Base-by-base conservation (phyloP, 2,329 filamentous ascomycete species). In the Colletotrichum neosansevieriae region DNA sequence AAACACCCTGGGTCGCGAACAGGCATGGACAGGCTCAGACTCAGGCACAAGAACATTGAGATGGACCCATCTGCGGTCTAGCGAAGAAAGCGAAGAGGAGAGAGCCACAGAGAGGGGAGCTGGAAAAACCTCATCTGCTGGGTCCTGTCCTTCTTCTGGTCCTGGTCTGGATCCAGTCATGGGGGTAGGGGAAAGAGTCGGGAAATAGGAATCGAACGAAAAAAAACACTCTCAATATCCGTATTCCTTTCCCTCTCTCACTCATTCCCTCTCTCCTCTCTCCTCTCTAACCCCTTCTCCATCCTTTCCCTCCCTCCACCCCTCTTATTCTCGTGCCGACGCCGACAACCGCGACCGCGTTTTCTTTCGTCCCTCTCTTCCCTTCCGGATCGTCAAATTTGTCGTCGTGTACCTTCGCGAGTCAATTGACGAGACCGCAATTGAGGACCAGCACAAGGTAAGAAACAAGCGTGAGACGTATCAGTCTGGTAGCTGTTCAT, bases 321-420 rank as follows among this genome's bases (percentile, higher is more conserved):
- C 54, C 34, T 45, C 40, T 63, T 40, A 19, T 59, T 58, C 42
- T 66, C 69, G 65, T 61, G 65, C 58, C 51, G 56, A 63, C 56
- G 63, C 51, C 63, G 63, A 67, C 54, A 58, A 57, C 53, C 60
- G 65, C 60, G 65, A 65, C 38, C 53, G 58, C 58, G 65, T 67
- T 40, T 42, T 42, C 54, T 61, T 54, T 44, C 42, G 57, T 56
- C 62, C 49, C 67, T 44, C 56, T 44, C 34, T 61, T 40, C 50
- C 29, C 56, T 62, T 40, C 63, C 32, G 56, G 60, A 47, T 29
- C 54, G 32, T 44, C 64, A 51, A 51, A 17, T 51, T 50, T 24
- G 59, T 40, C 49, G 36, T 53, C 61, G 60, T 64, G 38, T 51
- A n/a, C 15, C 24, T 51, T 68, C 36, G 36, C 47, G 61, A 67